Base-by-base conservation (phyloP, 1,139 yeast genomes). In the Saccharomyces hybrid region DNA sequence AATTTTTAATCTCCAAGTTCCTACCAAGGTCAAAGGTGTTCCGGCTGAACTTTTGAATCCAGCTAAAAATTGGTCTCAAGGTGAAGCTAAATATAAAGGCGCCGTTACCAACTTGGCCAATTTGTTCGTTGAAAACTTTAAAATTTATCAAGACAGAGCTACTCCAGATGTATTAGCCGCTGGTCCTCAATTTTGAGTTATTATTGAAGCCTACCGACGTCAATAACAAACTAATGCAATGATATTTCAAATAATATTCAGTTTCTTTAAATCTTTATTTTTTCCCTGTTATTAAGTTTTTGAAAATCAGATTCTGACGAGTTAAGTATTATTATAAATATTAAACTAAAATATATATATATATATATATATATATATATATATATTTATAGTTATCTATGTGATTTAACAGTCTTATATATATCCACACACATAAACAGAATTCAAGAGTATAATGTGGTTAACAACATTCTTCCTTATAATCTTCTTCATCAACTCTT, bases 1-100 rank as follows among this genome's bases (percentile, higher is more conserved):
- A 64, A 83, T 86, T 55, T 93, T 93, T 78, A 89, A 89, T 76
- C 81, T 93, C 75, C 81, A 81, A 69, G 83, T 93, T 63, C 99
- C 99, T 74, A 89, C 80, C 72, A 65, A 82, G 50, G 86, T 86
- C 66, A 85, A 89, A 29, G 82, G 82, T 67, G 98, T 93, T 58
- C 98, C 99, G 63, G 57, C 79, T 34, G 93, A 86, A 70, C 75
- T 93, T 62, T 81, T 93, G 71, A 91, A 93, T 76, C 99, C 99
- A 61, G 79, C 90, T 59, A 83, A 78, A 67, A 83, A 86, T 63
- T 90, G 97, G 97, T 76, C 80, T 60, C 84, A 80, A 61, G 91
- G 95, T 64, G 75, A 73, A 58, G 82, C 75, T 19, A 83, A 86
- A 59, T 90, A 88, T 77, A 73, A 73, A 58, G 71, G 71, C 55